A percentile compares a stretch with the other conserved stretches of the same genome.
Evolutionary conservation across 2,329 filamentous ascomycete species (phyloP).

Genomic region (Fusarium continuum): DNA sequence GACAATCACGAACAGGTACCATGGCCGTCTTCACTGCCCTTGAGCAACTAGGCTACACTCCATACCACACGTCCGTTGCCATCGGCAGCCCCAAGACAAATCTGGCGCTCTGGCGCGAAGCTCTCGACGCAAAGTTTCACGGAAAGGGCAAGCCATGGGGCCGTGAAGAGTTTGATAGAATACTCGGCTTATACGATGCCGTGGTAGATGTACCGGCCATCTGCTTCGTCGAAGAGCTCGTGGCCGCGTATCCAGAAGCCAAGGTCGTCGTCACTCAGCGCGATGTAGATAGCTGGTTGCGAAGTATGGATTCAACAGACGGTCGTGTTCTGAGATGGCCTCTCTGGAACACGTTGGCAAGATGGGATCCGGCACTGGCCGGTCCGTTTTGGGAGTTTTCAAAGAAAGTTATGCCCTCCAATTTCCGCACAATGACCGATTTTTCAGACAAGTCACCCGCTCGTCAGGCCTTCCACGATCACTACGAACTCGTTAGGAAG

Average conservation of each 20-base stretch:
- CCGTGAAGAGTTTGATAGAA: conserved; percentile 27
- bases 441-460: conserved; percentile 17
- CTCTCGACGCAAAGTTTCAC: conserved; percentile 31
- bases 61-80: conserved; percentile 24
- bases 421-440: conserved; percentile 11
- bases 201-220: conserved; percentile 23
- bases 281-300: conserved; percentile 24
- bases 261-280: conserved; percentile 20
- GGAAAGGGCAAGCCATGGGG: conserved; percentile 24
- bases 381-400: conserved; percentile 31
- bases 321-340: conserved; percentile 26
- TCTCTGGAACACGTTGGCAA: conserved; percentile 23
- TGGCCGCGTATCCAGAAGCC: conserved; percentile 29
- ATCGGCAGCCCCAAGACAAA: conserved; percentile 15
- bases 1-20: conserved; percentile 22
- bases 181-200: conserved; percentile 21
- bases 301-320: conserved; percentile 21
- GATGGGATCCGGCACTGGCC: conserved; percentile 3
- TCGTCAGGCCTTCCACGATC: conserved; percentile 7
- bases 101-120: conserved; percentile 27
- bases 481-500: conserved; percentile 8
- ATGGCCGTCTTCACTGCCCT: conserved; percentile 13
- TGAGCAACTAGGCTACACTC: conserved; percentile 17
- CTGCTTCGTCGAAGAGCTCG: conserved; percentile 29
- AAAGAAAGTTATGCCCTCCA: conserved; percentile 15